These are phyloP conservation scores for Chaetomium cochliodes DNA, from an alignment of 495 filamentous ascomycete species.

Conservation along the genomic window DNA sequence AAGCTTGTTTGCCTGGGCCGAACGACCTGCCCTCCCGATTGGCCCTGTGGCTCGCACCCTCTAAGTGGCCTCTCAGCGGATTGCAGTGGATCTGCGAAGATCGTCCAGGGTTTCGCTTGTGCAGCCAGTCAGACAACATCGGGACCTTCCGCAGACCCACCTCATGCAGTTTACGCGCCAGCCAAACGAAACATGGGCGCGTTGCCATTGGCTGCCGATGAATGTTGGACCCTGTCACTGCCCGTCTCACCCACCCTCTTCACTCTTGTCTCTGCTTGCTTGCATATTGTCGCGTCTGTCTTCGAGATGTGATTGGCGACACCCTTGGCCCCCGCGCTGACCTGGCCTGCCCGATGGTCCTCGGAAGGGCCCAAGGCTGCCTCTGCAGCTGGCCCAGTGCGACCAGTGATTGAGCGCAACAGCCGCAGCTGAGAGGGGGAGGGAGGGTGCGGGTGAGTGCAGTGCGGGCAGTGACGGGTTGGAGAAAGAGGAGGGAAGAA, in stretches of 20 bases:
- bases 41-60: not conserved
- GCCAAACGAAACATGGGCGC: constrained; percentile 27
- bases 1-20: constrained; percentile 24
- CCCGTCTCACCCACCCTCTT: constrained; percentile 15
- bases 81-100: not conserved
- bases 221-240: constrained; percentile 10
- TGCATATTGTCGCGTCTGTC: constrained; percentile 11
- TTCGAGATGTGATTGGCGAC: constrained; percentile 12
- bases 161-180: constrained; percentile 28
- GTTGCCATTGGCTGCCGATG: constrained; percentile 17
- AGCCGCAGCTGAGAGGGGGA: not conserved
- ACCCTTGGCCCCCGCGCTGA: constrained; percentile 9
- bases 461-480: not conserved
- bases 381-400: constrained; percentile 19
- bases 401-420: not conserved
- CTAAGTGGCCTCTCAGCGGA: not conserved
- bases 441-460: not conserved
- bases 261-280: constrained; percentile 15
- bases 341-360: constrained; percentile 16
- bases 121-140: constrained; percentile 21
- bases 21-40: constrained; percentile 3
- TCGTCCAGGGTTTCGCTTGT: constrained; percentile 23
- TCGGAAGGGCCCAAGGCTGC: constrained; percentile 11
- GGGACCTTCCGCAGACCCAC: constrained; percentile 20
- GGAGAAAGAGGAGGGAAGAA: not conserved